These are phyloP conservation scores for Quercus berberidifolia DNA, from an alignment of 306 rosid species.

Conservation along the genomic window DNA sequence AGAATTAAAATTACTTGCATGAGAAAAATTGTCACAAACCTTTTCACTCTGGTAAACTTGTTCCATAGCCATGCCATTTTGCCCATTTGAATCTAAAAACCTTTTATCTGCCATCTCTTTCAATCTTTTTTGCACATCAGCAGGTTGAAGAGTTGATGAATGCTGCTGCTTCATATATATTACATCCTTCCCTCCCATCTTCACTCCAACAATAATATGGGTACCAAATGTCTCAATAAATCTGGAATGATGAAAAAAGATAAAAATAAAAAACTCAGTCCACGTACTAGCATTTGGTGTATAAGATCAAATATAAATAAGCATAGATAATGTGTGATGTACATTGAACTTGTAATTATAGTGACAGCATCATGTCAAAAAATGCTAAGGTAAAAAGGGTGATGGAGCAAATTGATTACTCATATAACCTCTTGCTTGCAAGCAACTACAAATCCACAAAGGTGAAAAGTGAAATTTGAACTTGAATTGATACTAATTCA, in stretches of 20 bases:
- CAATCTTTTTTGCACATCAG: slow-evolving; percentile 81
- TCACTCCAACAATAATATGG: slow-evolving; percentile 88
- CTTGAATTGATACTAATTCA: background rate
- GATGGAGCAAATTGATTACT: background rate
- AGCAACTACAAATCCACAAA: background rate
- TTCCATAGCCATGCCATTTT: slow-evolving; percentile 50
- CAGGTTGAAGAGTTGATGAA: slow-evolving; percentile 81
- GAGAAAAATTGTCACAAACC: slow-evolving; percentile 38
- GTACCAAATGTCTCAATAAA: slow-evolving; percentile 92
- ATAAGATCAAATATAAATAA: no score
- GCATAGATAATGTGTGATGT: no score
- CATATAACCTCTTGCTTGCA: background rate
- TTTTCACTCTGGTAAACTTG: slow-evolving; percentile 58
- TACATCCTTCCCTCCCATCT: slow-evolving; percentile 98
- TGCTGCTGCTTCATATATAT: slow-evolving; percentile 96
- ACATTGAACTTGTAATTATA: no score
- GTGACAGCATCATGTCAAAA: background rate
- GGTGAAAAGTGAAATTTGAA: background rate
- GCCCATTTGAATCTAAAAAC: slow-evolving; percentile 65
- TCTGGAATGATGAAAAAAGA: slow-evolving; percentile 38
- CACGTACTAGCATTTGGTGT: background rate
- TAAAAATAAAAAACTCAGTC: background rate
- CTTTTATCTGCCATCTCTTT: slow-evolving; percentile 91
- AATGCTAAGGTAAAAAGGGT: background rate
- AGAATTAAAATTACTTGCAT: slow-evolving; percentile 7